Conservation (phyloP, 768 basidiomycete species). For the Russula foetens region DNA sequence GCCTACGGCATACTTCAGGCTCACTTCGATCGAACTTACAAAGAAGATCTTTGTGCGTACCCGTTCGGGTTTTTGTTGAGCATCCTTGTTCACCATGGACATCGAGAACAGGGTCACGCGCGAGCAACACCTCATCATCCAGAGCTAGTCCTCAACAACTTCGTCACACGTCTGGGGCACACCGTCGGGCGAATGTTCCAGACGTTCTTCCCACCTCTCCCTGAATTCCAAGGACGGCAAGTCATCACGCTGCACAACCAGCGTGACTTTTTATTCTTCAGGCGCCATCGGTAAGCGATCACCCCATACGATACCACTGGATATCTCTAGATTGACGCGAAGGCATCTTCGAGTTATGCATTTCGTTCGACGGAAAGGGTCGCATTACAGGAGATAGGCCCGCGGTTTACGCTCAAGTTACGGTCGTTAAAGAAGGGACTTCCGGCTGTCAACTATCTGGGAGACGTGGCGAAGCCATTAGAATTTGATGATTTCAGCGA, state of each 20-base stretch:
- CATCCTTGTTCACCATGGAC: background rate
- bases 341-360: constrained; percentile 54
- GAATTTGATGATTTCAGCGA: constrained; percentile 39
- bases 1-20: constrained; percentile 92
- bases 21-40: constrained; percentile 81
- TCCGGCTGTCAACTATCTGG: constrained; percentile 67
- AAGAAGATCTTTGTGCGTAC: constrained; percentile 72
- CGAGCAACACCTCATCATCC: constrained; percentile 88
- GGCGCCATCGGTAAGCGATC: constrained; percentile 72
- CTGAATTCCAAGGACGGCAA: constrained; percentile 93
- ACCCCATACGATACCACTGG: background rate
- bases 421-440: constrained; percentile 83
- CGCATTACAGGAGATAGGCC: constrained; percentile 93
- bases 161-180: constrained; percentile 90
- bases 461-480: constrained; percentile 50
- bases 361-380: constrained; percentile 90
- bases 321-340: constrained; percentile 14
- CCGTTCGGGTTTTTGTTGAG: background rate
- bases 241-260: constrained; percentile 97
- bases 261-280: constrained; percentile 95
- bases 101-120: constrained; percentile 66
- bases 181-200: constrained; percentile 94
- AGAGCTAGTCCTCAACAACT: constrained; percentile 91
- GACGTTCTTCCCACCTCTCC: constrained; percentile 89
- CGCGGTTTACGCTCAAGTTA: constrained; percentile 92